Conservation (phyloP, 257 asterid species). For the Solanum corneliomulleri region DNA sequence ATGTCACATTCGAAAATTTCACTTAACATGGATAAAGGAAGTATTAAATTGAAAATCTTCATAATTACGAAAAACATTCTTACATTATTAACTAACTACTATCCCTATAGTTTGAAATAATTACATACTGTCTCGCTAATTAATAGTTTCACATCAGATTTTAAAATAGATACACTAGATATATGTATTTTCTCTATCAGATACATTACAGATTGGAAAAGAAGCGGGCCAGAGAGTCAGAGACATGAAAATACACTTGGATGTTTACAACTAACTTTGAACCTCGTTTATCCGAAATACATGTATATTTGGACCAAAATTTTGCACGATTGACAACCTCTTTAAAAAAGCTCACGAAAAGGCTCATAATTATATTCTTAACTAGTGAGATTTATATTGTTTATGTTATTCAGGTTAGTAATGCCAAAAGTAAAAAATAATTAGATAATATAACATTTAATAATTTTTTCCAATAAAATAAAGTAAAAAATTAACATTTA, state of each 20-base stretch:
- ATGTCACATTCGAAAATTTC: no score
- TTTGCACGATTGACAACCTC: no score
- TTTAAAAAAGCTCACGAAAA: not conserved
- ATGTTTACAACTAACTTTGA: not conserved
- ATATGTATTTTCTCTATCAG: not conserved
- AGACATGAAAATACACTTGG: not conserved
- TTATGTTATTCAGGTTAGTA: not conserved
- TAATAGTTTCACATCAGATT: no score
- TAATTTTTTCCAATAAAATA: not conserved
- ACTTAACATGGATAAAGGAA: no score
- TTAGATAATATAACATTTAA: not conserved
- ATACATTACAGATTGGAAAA: no score
- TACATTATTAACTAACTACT: no score
- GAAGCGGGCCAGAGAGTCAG: not conserved
- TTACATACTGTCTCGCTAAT: not conserved
- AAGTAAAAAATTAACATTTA: not conserved
- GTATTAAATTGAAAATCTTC: no score
- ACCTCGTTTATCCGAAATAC: not conserved
- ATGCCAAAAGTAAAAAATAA: not conserved
- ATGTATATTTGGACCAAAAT: not conserved
- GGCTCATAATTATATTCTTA: not conserved
- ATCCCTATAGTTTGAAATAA: not conserved
- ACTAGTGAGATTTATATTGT: not conserved
- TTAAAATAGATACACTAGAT: no score
- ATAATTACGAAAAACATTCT: no score